Evolutionary conservation across 768 basidiomycete genomes (phyloP).

Genomic region (Scleroderma citrinum): DNA sequence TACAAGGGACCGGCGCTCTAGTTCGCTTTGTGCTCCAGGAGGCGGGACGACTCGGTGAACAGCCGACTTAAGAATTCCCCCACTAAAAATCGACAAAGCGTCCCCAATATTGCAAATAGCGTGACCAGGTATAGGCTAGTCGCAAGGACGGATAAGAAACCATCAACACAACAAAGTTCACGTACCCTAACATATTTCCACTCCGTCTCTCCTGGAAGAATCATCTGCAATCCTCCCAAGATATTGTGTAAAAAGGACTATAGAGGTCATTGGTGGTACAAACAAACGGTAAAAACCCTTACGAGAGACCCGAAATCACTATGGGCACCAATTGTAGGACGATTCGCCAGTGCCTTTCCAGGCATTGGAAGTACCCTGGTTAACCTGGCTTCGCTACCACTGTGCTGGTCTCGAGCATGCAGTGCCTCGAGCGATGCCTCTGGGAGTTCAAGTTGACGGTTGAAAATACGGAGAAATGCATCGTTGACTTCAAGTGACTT

Average conservation of each 20-base stretch:
- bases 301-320: conserved; percentile 75
- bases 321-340: conserved; percentile 54
- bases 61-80: conserved; percentile 58
- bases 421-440: conserved; percentile 37
- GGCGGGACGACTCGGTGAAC: conserved; percentile 61
- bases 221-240: conserved; percentile 65
- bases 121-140: conserved; percentile 46
- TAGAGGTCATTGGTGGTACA: too few species aligned
- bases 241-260: conserved; percentile 66
- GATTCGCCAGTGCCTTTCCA: conserved; percentile 21
- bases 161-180: neutral
- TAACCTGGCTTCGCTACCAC: conserved; percentile 53
- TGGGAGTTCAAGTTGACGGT: conserved; percentile 49
- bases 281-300: conserved; percentile 10
- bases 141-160: neutral
- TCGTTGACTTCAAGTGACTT: conserved; percentile 54
- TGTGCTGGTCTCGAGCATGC: conserved; percentile 42
- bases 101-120: conserved; percentile 62
- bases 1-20: conserved; percentile 61
- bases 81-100: conserved; percentile 55
- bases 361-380: conserved; percentile 43
- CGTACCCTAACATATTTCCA: conserved; percentile 66
- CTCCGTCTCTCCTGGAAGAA: conserved; percentile 50
- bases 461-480: conserved; percentile 49
- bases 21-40: conserved; percentile 47